Percentiles rank a stretch among this genome's conserved stretches.
Conservation (phyloP, 768 basidiomycete species). For the Phanerochaete carnosa region DNA sequence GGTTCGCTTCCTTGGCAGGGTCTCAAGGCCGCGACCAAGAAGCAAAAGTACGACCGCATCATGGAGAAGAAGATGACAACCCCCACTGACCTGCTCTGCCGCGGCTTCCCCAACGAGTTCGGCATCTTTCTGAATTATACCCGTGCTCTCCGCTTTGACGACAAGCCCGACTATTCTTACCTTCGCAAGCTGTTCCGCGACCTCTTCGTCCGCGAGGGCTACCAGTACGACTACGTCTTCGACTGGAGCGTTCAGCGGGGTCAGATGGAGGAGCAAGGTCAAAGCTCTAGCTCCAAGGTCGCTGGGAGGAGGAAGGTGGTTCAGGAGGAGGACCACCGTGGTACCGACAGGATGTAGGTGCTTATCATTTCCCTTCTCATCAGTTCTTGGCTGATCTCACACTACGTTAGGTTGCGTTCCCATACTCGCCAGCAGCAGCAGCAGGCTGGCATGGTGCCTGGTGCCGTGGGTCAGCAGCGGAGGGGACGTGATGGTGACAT, state of each 20-base stretch:
- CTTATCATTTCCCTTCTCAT: constrained; percentile 17
- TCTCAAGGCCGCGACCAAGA: constrained; percentile 99
- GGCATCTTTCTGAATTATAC: constrained; percentile 99
- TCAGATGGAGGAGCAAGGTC: constrained; percentile 60
- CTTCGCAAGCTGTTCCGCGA: constrained; percentile 99
- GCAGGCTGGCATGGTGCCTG: constrained; percentile 47
- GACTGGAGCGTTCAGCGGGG: constrained; percentile 94
- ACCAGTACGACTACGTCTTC: constrained; percentile 99
- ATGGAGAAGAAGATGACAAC: constrained; percentile 99
- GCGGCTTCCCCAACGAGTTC: constrained; percentile 99
- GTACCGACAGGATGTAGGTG: constrained; percentile 80
- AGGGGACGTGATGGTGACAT: constrained; percentile 42
- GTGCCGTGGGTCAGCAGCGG: constrained; percentile 45
- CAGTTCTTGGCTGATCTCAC: constrained; percentile 6
- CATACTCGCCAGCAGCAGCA: constrained; percentile 81
- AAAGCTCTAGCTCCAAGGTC: constrained; percentile 58
- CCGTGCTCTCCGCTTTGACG: constrained; percentile 97
- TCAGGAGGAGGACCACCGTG: constrained; percentile 80
- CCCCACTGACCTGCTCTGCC: constrained; percentile 93
- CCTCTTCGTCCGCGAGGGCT: constrained; percentile 94
- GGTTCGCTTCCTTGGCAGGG: constrained; percentile 99
- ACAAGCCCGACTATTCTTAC: constrained; percentile 99
- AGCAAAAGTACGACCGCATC: constrained; percentile 99
- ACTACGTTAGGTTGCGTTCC: constrained; percentile 67
- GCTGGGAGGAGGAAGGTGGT: constrained; percentile 75